Evolutionary conservation across 495 filamentous ascomycete genomes (phyloP).

Genomic region (Penicillium bialowiezense): DNA sequence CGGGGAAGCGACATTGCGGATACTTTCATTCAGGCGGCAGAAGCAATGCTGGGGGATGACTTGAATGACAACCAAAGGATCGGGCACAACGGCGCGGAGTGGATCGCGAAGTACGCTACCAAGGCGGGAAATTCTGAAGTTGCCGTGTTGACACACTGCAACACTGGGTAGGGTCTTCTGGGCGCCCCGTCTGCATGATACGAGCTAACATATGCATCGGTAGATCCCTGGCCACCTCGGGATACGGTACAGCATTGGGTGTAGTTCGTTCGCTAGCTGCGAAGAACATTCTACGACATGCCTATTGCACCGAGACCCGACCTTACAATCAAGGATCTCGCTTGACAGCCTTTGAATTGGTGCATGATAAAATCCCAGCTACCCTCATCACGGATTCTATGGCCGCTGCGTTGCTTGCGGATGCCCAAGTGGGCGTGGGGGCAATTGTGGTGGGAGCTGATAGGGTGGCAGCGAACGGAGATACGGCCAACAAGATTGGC

Average conservation of each 20-base stretch:
- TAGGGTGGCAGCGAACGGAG: conserved; percentile 91
- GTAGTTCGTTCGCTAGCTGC: conserved; percentile 84
- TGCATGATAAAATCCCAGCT: conserved; percentile 89
- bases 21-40: conserved; percentile 73
- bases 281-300: conserved; percentile 62
- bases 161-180: conserved; percentile 68
- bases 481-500: conserved; percentile 98
- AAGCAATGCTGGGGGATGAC: conserved; percentile 85
- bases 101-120: conserved; percentile 59
- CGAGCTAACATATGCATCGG: not conserved
- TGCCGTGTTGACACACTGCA: conserved; percentile 93
- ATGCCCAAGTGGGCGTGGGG: conserved; percentile 58
- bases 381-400: conserved; percentile 96
- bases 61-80: conserved; percentile 81
- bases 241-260: conserved; percentile 92
- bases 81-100: conserved; percentile 77
- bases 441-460: conserved; percentile 94
- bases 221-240: conserved; percentile 90
- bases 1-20: conserved; percentile 50
- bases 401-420: conserved; percentile 78
- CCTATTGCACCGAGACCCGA: conserved; percentile 94
- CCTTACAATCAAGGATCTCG: conserved; percentile 98
- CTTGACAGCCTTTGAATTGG: conserved; percentile 91
- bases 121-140: conserved; percentile 35
- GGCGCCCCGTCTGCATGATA: not conserved